phyloP scores from a whole-genome alignment of 2,329 filamentous ascomycete genomes.

The Aspergillus fructus region DNA sequence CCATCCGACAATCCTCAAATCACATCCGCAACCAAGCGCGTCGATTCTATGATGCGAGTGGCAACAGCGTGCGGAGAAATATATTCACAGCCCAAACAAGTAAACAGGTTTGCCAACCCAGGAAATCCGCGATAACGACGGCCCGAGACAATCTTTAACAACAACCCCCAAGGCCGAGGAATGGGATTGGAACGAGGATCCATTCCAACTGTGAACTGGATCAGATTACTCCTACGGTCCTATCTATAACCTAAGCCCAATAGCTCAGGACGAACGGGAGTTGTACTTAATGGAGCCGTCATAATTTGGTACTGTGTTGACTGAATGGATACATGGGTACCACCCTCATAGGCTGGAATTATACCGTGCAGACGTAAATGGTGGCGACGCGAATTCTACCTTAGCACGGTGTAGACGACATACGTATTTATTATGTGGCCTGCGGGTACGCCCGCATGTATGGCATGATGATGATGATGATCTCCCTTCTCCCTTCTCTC shows the following conservation, averaged over 20 bases:
- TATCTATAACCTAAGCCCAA: no score
- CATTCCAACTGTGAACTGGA: no score
- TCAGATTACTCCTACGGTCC: no score
- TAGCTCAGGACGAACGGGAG: no score
- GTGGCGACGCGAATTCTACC: background rate
- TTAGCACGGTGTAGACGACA: background rate
- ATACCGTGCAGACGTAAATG: slow-evolving; percentile 3
- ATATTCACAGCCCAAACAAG: background rate
- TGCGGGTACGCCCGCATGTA: background rate
- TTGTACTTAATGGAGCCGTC: background rate
- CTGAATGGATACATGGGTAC: background rate
- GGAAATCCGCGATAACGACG: no score
- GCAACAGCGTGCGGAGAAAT: background rate
- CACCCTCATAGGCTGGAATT: background rate
- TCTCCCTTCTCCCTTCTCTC: background rate
- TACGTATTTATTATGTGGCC: background rate
- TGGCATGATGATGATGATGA: background rate
- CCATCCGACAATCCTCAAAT: background rate
- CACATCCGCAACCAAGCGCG: background rate
- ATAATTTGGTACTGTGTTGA: background rate
- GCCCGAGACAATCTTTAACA: no score
- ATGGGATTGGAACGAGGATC: no score
- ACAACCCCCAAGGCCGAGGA: no score
- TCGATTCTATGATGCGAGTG: background rate
- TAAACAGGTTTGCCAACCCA: background rate